These are phyloP conservation scores for Sporothrix brasiliensis DNA, from an alignment of 2,329 filamentous ascomycete genomes.

Conservation along the genomic window DNA sequence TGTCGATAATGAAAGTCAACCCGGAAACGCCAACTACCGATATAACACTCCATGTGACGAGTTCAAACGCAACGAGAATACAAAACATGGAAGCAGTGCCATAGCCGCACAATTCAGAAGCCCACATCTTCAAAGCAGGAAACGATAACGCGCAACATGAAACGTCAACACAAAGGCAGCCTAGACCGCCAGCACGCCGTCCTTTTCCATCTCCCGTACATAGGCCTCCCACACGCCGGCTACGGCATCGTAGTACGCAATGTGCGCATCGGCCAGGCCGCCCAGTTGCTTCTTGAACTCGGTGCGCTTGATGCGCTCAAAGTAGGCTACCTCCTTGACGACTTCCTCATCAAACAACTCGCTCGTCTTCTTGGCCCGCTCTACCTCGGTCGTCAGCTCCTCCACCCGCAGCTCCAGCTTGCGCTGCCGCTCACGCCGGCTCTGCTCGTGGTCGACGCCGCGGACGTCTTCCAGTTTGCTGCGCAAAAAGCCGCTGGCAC, in stretches of 20 bases:
- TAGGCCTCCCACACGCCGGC: conserved; percentile 87
- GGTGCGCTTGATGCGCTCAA: conserved; percentile 92
- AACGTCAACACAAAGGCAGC: neutral
- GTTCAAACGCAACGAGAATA: neutral
- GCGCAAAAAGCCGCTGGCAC: conserved; percentile 83
- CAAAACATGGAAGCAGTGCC: neutral
- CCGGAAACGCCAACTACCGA: conserved; percentile 12
- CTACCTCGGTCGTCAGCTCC: conserved; percentile 85
- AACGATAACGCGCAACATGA: neutral
- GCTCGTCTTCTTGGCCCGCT: conserved; percentile 80
- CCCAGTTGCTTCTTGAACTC: conserved; percentile 90
- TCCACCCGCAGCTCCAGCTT: conserved; percentile 93
- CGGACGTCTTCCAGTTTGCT: conserved; percentile 96
- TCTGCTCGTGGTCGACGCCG: conserved; percentile 93
- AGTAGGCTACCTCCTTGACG: conserved; percentile 87
- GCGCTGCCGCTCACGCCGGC: conserved; percentile 79
- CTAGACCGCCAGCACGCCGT: conserved; percentile 48
- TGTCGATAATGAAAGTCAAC: neutral
- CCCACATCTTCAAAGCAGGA: neutral
- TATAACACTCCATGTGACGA: neutral
- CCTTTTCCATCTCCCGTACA: conserved; percentile 81
- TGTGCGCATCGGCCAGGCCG: conserved; percentile 78
- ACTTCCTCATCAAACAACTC: conserved; percentile 97
- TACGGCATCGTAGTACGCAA: conserved; percentile 80
- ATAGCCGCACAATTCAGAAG: neutral